These are phyloP conservation scores for Tubosaeta sp. DNA, from an alignment of 768 basidiomycete species.

Conservation along the genomic window DNA sequence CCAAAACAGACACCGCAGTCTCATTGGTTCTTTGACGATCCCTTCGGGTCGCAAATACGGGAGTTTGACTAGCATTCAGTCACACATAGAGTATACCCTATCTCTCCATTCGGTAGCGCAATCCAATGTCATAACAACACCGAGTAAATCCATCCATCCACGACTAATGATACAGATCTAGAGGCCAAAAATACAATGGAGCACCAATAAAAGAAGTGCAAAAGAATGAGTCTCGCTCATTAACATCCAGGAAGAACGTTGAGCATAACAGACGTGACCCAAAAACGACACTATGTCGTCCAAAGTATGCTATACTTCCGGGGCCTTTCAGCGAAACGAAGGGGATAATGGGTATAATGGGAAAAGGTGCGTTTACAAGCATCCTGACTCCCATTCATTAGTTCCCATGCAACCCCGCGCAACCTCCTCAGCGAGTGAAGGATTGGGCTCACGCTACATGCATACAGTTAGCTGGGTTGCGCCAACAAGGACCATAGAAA, in stretches of 20 bases:
- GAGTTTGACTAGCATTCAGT: too few relatives aligned
- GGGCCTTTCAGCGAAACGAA: neutral
- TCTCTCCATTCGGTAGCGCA: too few relatives aligned
- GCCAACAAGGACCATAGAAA: fast-evolving
- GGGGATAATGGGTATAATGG: neutral
- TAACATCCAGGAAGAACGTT: slow-evolving; percentile 4
- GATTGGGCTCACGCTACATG: slow-evolving; percentile 11
- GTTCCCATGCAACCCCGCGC: slow-evolving; percentile 9
- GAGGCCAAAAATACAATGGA: slow-evolving; percentile 14
- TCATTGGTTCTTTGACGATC: too few relatives aligned
- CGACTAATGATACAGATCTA: slow-evolving; percentile 28
- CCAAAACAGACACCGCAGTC: too few relatives aligned
- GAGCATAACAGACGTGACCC: neutral
- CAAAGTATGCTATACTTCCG: neutral
- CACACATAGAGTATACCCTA: too few relatives aligned
- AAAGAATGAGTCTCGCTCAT: slow-evolving; percentile 2
- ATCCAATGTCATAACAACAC: too few relatives aligned
- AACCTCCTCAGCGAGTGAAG: slow-evolving; percentile 15
- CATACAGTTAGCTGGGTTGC: neutral
- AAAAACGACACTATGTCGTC: slow-evolving; percentile 8
- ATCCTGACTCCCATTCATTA: neutral
- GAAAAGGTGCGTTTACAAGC: slow-evolving; percentile 6
- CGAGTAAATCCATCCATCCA: neutral
- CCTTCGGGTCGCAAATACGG: too few relatives aligned
- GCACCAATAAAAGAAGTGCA: neutral